Percentiles rank a stretch among this genome's conserved stretches.
These are phyloP conservation scores for Durotheca rogersii DNA, from an alignment of 495 filamentous ascomycete species.

Conservation along the genomic window DNA sequence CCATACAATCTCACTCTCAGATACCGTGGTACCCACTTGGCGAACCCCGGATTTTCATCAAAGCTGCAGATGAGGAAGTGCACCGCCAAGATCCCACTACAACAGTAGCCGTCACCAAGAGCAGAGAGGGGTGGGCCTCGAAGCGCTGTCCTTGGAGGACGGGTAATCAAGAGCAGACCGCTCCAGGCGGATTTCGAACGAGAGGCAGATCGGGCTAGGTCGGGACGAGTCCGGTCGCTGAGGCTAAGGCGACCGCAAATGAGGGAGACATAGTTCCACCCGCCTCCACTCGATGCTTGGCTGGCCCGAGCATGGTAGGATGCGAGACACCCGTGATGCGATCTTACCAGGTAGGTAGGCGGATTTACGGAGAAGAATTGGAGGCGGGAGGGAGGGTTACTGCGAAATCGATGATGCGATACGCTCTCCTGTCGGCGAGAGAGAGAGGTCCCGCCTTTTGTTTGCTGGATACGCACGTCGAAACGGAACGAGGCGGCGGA, in stretches of 20 bases:
- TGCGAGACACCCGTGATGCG: slow-evolving; percentile 15
- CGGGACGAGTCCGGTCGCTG: slow-evolving; percentile 8
- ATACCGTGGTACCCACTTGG: slow-evolving; percentile 29
- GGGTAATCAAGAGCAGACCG: slow-evolving; percentile 28
- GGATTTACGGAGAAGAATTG: slow-evolving; percentile 20
- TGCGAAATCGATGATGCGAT: slow-evolving; percentile 9
- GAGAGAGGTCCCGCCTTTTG: slow-evolving; percentile 5
- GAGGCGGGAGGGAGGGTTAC: slow-evolving; percentile 7
- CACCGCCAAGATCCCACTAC: slow-evolving; percentile 29
- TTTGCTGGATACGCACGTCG: slow-evolving; percentile 11
- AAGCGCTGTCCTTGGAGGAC: slow-evolving; percentile 26
- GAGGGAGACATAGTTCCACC: slow-evolving; percentile 10
- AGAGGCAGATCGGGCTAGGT: slow-evolving; percentile 1
- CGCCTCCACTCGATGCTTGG: slow-evolving; percentile 18
- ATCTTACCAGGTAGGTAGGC: slow-evolving; percentile 17
- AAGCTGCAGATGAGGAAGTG: slow-evolving; percentile 24
- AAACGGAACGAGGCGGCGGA: slow-evolving; percentile 18
- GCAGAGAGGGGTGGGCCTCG: slow-evolving; percentile 25
- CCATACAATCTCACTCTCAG: slow-evolving; percentile 13
- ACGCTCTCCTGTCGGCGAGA: not conserved
- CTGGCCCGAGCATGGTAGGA: slow-evolving; percentile 7
- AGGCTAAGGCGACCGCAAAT: slow-evolving; percentile 16
- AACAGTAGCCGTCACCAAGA: slow-evolving; percentile 21
- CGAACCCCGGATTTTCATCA: slow-evolving; percentile 33
- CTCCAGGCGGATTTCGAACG: not conserved